Conservation (phyloP, 2,329 filamentous ascomycete species). For the Lecanoromycetidae sp. region DNA sequence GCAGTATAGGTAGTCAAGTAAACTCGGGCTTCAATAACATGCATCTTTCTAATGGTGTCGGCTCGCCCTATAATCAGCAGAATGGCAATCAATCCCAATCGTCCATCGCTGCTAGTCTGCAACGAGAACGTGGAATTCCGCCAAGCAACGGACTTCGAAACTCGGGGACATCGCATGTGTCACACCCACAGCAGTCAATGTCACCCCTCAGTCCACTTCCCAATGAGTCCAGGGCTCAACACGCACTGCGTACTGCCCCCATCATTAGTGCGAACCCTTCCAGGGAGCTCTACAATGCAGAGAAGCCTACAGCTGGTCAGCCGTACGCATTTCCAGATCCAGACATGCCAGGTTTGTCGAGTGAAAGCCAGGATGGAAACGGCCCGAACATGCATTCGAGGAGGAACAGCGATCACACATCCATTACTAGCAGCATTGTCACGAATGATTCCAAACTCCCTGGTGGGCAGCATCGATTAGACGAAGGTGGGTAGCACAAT, state of each 20-base stretch:
- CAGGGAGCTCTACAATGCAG: conserved; percentile 39
- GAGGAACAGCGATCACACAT: conserved; percentile 36
- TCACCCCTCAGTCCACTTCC: conserved; percentile 28
- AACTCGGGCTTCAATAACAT: conserved; percentile 38
- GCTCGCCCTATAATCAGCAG: conserved; percentile 32
- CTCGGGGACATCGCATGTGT: conserved; percentile 15
- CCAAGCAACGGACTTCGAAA: conserved; percentile 23
- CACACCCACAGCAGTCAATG: conserved; percentile 24
- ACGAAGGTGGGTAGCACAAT: conserved; percentile 33
- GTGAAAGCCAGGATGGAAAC: conserved; percentile 22
- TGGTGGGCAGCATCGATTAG: conserved; percentile 29
- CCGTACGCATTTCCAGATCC: conserved; percentile 41
- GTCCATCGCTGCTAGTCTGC: conserved; percentile 22
- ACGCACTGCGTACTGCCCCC: conserved; percentile 34
- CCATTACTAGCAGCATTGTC: conserved; percentile 35
- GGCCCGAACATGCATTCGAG: conserved; percentile 30
- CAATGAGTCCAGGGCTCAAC: conserved; percentile 32
- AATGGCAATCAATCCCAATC: conserved; percentile 24
- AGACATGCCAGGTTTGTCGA: conserved; percentile 26
- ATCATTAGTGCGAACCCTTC: conserved; percentile 38
- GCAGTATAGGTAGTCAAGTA: conserved; percentile 38
- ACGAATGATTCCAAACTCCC: conserved; percentile 38
- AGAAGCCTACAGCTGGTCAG: conserved; percentile 37
- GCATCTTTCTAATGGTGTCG: conserved; percentile 31
- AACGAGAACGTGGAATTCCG: conserved; percentile 23